phyloP scores from a whole-genome alignment of 2,329 filamentous ascomycete genomes.

The Xylaria sp. region DNA sequence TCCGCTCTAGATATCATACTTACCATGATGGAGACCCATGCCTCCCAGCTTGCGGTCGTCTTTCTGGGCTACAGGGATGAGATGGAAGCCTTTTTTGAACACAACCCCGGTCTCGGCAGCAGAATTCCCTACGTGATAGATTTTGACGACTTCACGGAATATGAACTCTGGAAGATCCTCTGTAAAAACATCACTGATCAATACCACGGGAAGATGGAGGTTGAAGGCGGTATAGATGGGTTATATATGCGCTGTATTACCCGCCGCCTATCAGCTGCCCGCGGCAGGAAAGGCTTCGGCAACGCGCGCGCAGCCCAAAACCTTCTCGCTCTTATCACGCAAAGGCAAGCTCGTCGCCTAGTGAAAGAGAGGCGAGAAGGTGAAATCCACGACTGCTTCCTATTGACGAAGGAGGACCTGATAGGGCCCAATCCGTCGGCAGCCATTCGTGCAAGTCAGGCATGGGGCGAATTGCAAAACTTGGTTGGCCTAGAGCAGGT shows the following conservation, averaged over 20 bases:
- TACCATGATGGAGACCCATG: not conserved
- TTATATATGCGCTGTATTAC: constrained; percentile 3
- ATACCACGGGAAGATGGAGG: not conserved
- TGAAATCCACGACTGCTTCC: not conserved
- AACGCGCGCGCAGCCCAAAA: constrained; percentile 7
- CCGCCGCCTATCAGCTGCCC: not conserved
- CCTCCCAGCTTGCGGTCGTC: not conserved
- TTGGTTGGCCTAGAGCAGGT: not conserved
- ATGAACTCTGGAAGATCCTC: not conserved
- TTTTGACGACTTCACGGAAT: not conserved
- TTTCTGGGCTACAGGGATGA: not conserved
- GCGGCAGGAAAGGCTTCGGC: constrained; percentile 3
- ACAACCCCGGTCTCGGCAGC: not conserved
- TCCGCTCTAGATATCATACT: not conserved
- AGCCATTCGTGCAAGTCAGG: not conserved
- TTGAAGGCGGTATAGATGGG: not conserved
- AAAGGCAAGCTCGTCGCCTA: not conserved
- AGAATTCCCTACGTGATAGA: not conserved
- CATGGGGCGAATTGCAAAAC: not conserved
- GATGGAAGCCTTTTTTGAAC: constrained; percentile 1
- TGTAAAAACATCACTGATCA: not conserved
- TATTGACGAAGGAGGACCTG: not conserved
- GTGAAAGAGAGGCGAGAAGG: not conserved
- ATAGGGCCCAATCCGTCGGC: not conserved
- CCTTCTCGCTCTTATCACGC: not conserved